phyloP scores from a whole-genome alignment of 2,329 filamentous ascomycete genomes.

The Pyrenochaeta sp. region DNA sequence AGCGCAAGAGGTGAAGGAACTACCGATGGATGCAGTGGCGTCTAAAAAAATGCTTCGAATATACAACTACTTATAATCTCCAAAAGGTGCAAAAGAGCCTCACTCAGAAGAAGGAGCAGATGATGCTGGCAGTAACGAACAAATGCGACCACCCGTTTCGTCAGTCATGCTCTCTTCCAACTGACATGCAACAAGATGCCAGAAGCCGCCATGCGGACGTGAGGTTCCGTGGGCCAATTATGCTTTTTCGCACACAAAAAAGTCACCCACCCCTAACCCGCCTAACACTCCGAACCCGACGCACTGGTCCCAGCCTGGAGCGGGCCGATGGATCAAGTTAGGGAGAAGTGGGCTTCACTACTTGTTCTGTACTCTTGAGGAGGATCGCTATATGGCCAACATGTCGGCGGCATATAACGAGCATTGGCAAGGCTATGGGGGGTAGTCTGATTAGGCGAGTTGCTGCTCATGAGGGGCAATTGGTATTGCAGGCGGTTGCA shows the following conservation, averaged over 20 bases:
- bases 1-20: background rate
- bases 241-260: constrained; percentile 14
- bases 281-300: constrained; percentile 8
- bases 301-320: constrained; percentile 12
- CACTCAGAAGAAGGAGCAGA: constrained; percentile 7
- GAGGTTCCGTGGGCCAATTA: constrained; percentile 26
- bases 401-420: background rate
- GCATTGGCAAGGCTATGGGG: background rate
- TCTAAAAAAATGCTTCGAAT: background rate
- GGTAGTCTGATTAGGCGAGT: background rate
- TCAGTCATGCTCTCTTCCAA: constrained; percentile 28
- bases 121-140: constrained; percentile 12
- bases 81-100: constrained; percentile 7
- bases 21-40: background rate
- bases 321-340: constrained; percentile 4
- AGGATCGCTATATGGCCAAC: background rate
- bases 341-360: constrained; percentile 14
- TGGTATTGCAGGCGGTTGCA: background rate
- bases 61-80: constrained; percentile 14
- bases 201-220: constrained; percentile 20
- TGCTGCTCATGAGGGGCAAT: background rate
- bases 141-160: constrained; percentile 26
- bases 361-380: background rate
- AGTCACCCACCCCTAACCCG: constrained; percentile 1
- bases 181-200: constrained; percentile 20